Evolutionary conservation across 1,284 basidiomycete genomes (phyloP).

Genomic region (Sporisorium exsertum): DNA sequence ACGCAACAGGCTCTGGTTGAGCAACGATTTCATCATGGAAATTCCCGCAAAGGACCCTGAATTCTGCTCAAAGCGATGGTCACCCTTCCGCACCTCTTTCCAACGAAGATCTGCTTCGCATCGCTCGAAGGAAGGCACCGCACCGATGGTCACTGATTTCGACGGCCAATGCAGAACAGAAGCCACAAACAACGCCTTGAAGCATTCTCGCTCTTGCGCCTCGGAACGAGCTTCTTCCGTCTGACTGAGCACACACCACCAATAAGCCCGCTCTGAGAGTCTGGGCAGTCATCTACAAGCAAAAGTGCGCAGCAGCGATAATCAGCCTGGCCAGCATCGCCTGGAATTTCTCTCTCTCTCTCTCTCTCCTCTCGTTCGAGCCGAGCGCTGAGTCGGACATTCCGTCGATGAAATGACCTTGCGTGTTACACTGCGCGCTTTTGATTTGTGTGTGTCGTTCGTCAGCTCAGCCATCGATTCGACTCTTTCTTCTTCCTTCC

Average conservation of each 20-base stretch:
- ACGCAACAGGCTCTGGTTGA: not conserved
- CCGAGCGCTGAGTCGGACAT: not conserved
- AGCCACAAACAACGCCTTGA: not conserved
- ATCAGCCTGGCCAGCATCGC: not conserved
- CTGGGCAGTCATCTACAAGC: not conserved
- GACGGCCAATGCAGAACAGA: not conserved
- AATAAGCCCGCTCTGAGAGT: too few species aligned
- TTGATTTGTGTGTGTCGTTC: not conserved
- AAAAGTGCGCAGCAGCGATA: not conserved
- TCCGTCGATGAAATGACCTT: not conserved
- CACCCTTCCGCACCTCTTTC: too few species aligned
- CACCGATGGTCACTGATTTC: not conserved
- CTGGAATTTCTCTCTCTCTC: not conserved
- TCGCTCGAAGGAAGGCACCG: not conserved
- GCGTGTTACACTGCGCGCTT: not conserved
- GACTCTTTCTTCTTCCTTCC: not conserved
- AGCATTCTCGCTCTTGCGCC: not conserved
- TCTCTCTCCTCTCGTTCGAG: not conserved
- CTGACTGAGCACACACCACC: not conserved
- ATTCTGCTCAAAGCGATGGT: not conserved
- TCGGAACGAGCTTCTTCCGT: not conserved
- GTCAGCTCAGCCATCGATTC: not conserved
- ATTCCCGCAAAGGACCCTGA: slow-evolving; percentile 6
- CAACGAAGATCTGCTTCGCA: not conserved
- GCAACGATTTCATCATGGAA: not conserved